A percentile compares a stretch with the other conserved stretches of the same genome.
phyloP scores from a whole-genome alignment of 768 basidiomycete genomes.

The Tylopilus sp. region DNA sequence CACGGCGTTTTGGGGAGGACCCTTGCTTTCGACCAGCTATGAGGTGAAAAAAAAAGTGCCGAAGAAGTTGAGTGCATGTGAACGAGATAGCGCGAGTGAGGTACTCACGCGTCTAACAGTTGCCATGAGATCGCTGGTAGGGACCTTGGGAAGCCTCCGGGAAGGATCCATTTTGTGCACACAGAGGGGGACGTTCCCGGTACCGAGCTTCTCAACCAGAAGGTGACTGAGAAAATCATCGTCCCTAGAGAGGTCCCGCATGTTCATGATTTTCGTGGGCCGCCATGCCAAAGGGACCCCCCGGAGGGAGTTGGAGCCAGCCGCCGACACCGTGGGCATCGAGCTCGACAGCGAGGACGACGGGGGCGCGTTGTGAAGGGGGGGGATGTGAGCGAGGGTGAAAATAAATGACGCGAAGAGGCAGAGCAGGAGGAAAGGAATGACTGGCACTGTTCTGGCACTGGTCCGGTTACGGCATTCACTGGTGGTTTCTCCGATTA shows the following conservation, averaged over 20 bases:
- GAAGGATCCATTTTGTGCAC: conserved; percentile 90
- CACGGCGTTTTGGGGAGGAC: conserved; percentile 52
- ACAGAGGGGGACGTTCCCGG: conserved; percentile 71
- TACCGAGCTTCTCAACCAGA: conserved; percentile 85
- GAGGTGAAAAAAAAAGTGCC: conserved; percentile 16
- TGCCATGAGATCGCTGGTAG: conserved; percentile 61
- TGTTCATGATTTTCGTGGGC: conserved; percentile 86
- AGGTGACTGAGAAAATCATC: conserved; percentile 90
- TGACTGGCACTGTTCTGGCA: conserved; percentile 13
- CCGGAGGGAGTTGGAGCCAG: conserved; percentile 22
- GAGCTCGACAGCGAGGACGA: conserved; percentile 26
- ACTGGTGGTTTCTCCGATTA: conserved; percentile 14
- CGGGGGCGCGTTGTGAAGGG: conserved; percentile 20
- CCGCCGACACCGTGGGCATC: conserved; percentile 32
- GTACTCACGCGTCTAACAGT: conserved; percentile 73
- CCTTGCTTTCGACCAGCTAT: conserved; percentile 60
- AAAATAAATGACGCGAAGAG: conserved; percentile 33
- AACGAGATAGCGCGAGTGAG: conserved; percentile 29
- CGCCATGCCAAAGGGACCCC: conserved; percentile 54
- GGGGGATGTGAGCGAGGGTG: conserved; percentile 7
- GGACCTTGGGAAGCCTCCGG: conserved; percentile 72
- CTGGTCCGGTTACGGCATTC: conserved; percentile 33
- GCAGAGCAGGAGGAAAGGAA: conserved; percentile 27
- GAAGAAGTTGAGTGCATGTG: conserved; percentile 22
- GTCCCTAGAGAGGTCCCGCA: conserved; percentile 85